Conservation (phyloP, 1,139 yeast genomes). For the Nakaseomyces bracarensis region DNA sequence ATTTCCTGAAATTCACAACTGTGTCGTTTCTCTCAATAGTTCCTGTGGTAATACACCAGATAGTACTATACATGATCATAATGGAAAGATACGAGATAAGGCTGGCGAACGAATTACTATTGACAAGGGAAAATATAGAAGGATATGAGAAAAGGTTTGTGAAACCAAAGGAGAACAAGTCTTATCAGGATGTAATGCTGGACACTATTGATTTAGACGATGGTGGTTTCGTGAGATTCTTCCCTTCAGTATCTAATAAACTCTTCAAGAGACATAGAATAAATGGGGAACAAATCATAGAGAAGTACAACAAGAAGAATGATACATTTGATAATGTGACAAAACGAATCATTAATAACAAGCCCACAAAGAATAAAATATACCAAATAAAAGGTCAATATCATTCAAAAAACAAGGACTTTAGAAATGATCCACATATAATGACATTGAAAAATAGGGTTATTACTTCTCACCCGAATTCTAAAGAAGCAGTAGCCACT, state of each 20-base stretch:
- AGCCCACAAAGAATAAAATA: background rate
- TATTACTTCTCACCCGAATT: background rate
- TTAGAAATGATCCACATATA: no score
- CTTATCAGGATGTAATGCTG: conserved; percentile 53
- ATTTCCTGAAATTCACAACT: conserved; percentile 35
- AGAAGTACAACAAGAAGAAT: conserved; percentile 11
- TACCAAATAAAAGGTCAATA: no score
- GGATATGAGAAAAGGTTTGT: conserved; percentile 62
- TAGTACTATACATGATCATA: conserved; percentile 38
- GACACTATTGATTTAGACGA: conserved; percentile 39
- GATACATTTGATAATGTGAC: background rate
- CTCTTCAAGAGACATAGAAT: conserved; percentile 25
- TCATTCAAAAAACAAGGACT: no score
- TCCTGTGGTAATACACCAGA: conserved; percentile 36
- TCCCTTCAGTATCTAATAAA: conserved; percentile 29
- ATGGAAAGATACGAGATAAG: conserved; percentile 40
- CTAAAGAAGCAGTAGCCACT: background rate
- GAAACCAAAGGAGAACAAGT: conserved; percentile 48
- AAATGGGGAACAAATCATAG: conserved; percentile 22
- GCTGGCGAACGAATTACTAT: conserved; percentile 50
- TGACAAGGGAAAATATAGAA: conserved; percentile 52
- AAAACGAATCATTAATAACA: background rate
- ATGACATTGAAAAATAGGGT: background rate
- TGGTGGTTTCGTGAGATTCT: conserved; percentile 35
- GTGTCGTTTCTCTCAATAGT: conserved; percentile 38